Evolutionary conservation across 108 stramenopile species (phyloP), one percentile per base, ranked within the genome.

Genomic region (Ochromonas danica): DNA sequence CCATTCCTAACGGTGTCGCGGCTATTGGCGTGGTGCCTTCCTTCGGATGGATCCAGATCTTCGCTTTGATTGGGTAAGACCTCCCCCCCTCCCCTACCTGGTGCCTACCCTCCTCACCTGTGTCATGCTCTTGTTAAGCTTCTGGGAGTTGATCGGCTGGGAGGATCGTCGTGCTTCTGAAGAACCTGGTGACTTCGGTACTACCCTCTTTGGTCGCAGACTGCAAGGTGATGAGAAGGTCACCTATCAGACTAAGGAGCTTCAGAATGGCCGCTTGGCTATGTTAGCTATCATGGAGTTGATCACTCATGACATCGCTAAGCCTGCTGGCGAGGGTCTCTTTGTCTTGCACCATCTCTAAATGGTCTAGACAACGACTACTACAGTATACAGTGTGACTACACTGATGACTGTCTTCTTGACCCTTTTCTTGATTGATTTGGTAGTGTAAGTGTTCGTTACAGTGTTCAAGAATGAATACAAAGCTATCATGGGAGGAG

Each of bases 1-100:
- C 92, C 84, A 79, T 92, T 75, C 94, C 94, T 51, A 93, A 90
- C 78, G 94, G 94, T 51, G 61, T 91, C 70, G 92, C 78, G 42
- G 94, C 91, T 63, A 78, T 91, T 40, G 70, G 77, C 57, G 87
- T 82, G 79, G 84, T 93, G 81, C 93, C 93, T 61, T 78, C 85
- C 27, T 78, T 79, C 28, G 93, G 93, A 42, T 87, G 90, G 83
- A 86, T 84, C 39, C 93, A 94, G 83, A 93, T 93, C 77, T 61
- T 92, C 78, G 81, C 86, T 84, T 83, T 91, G 87, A 89, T 93
- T 77, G 93, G 45, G 22, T 51, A 51, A n/a, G n/a, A n/a, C n/a
- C n/a, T n/a, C n/a, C n/a, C n/a, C n/a, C n/a, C n/a, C n/a, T n/a
- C n/a, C n/a, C n/a, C n/a, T n/a, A n/a, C n/a, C n/a, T n/a, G n/a